Evolutionary conservation across 2,329 filamentous ascomycete genomes (phyloP), one percentile per base, ranked within the genome.

Genomic region (Trichocomaceae sp.): DNA sequence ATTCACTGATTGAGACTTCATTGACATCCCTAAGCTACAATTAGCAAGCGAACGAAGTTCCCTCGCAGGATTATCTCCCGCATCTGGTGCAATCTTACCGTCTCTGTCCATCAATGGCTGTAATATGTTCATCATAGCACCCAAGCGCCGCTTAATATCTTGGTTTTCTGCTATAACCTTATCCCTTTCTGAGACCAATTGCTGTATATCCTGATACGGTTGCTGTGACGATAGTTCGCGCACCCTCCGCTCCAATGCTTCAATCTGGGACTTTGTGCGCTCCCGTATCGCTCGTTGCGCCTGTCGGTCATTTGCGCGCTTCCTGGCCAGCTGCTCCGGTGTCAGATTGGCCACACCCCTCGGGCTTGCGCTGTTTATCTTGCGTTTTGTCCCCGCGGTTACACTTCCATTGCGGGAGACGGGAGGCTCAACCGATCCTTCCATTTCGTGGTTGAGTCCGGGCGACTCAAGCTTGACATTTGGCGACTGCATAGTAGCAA

Each of bases 261-360:
- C 87, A 62, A 93, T 93, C 69, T 88, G 86, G 56, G 83, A 82
- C 72, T 86, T 89, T 26, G 88, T 93, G 54, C 89, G 83, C 73
- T 92, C 87, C 42, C 89, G 81, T 57, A 95, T 93, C 39, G 88
- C 88, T 48, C 89, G 82, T 69, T 95, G 89, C 29, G 89, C 90
- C 70, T 95, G 88, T 56, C 89, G 84, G 68, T 95, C 89, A 80
- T 96, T 96, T 65, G 89, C 88, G 60, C 91, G 81, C 77, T 96
- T 96, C 71, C 90, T 87, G 29, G 87, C 88, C 57, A 96, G 81
- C 72, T 96, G 91, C 58, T 91, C 87, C 5, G 90, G 87, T 10
- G 89, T 95, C 67, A 96, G 79, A 65, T 88, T 92, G 60, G 90
- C 89, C 54, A 95, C 90, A 60, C 88, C 90, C 61, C 90, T 83